These are phyloP conservation scores for Casuarina glauca DNA, from an alignment of 306 rosid species.

Conservation along the genomic window DNA sequence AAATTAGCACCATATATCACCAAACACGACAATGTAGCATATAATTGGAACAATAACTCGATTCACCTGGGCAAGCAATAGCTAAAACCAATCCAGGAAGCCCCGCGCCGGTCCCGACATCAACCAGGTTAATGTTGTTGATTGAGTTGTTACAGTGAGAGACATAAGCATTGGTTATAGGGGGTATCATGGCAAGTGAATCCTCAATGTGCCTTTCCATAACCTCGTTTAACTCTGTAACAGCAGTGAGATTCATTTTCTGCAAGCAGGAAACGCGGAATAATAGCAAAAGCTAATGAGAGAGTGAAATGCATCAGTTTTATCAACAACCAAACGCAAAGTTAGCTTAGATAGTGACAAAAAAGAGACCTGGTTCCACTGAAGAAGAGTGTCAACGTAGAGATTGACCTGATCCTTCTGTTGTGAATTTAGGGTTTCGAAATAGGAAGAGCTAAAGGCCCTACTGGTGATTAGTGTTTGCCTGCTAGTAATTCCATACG, in stretches of 20 bases:
- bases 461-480: constrained; percentile 27
- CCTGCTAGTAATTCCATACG: constrained; percentile 27
- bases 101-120: constrained; percentile 93
- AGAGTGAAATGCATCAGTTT: background rate
- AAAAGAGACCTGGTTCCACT: constrained; percentile 75
- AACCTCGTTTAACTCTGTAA: constrained; percentile 60
- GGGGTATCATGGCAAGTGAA: constrained; percentile 75
- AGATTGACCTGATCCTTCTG: constrained; percentile 71
- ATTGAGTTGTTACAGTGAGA: constrained; percentile 33
- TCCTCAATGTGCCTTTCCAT: constrained; percentile 95
- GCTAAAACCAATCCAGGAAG: constrained; percentile 89
- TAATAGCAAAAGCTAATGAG: constrained; percentile 4
- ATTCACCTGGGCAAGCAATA: constrained; percentile 82
- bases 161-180: constrained; percentile 49
- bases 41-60: background rate
- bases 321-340: constrained; percentile 17
- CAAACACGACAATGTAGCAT: background rate
- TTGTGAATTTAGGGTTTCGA: constrained; percentile 52
- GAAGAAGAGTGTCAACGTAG: constrained; percentile 78
- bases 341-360: background rate
- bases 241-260: constrained; percentile 87
- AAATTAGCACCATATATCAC: background rate
- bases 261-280: constrained; percentile 22
- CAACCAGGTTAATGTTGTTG: constrained; percentile 52
- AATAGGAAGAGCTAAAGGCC: constrained; percentile 30